Base-by-base conservation (phyloP, 2,329 filamentous ascomycete genomes). In the Pseudopyrenochaeta lycopersici region DNA sequence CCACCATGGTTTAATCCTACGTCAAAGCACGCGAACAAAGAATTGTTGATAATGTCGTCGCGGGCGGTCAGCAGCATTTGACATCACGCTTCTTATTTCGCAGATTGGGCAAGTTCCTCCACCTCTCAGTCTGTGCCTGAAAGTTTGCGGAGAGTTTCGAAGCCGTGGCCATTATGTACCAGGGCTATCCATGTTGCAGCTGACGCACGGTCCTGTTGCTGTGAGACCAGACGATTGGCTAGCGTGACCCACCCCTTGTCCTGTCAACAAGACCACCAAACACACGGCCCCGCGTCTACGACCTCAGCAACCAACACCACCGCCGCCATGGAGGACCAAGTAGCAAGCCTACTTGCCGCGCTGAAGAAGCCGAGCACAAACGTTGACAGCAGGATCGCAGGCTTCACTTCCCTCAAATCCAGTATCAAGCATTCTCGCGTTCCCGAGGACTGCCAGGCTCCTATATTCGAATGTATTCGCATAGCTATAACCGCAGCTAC, bases 381-480 rank as follows among this genome's bases (percentile, higher is more conserved):
- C 43, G 81, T 91, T 65, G 90, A 93, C 67, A 78, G 82, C 46
- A 92, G 92, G 73, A 83, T 92, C 60, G 81, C 86, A 60, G 84
- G 85, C 48, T 85, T 97, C 65, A 90, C 87, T 54, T 83, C 81
- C 67, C 81, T 93, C 77, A 96, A 97, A 78, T 92, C 90, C 38
- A 86, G 88, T 74, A 97, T 97, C 82, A 97, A 97, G 77, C 92
- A 96, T 76, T 89, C 90, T 73, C 92, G 92, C 79, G 91, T 97
- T 40, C 91, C 92, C 56, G 91, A 96, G 62, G 77, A 78, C 49
- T 84, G 84, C 67, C 85, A 96, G 65, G 78, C 86, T 21, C 82
- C 86, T 52, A 86, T 97, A 60, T 96, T 97, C 77, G 92, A 97
- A 56, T 90, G 89, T 60, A 82, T 96, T 68, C 89, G 89, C 59